Evolutionary conservation across 768 basidiomycete species (phyloP), one percentile per base, ranked within the genome.

Genomic region (Paxillus involutus): DNA sequence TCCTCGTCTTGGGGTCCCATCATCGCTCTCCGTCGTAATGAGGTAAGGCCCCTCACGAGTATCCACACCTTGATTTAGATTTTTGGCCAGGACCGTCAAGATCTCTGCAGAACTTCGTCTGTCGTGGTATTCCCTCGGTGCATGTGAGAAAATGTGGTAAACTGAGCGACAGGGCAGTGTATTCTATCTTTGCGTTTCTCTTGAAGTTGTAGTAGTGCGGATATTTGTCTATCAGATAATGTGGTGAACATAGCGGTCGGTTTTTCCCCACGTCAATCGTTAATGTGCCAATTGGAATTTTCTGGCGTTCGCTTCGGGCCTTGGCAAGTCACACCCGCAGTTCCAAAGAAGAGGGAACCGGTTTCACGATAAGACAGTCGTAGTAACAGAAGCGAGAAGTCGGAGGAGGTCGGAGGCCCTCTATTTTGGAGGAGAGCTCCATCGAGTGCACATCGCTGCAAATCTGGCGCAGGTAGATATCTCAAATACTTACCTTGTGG

Each of bases 111-210:
- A 26, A 3, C 6, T 26, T 26, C 21, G 3, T 21, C 21, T 21
- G 21, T 21, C 21, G 21, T 21, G 21, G 26, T 6, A 26, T 26
- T 21, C 21, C 21, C 26, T 26, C 26, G 13, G 37, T 7, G 13
- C 37, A 19, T 51, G 51, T 55, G 64, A 51, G 53, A 68, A 57
- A 35, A 47, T 45, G 44, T 26, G 41, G 43, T 39, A 58, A 40
- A 48, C 26, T 26, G 6, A 26, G 21, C 26, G 26, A 26, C 47
- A 12, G 46, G 63, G 65, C 68, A 35, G 68, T 69, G 66, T 55
- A 52, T 29, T 32, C 55, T 61, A 67, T 59, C 58, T 63, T 58
- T 64, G 59, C 21, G 17, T 57, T 2, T 58, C n/a, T 62, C 65
- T 59, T 59, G 59, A 51, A 26, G 3, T 26, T 5, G 2, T 3